Evolutionary conservation across 2,329 filamentous ascomycete species (phyloP).

Genomic region (Ramularia collo-cygni): DNA sequence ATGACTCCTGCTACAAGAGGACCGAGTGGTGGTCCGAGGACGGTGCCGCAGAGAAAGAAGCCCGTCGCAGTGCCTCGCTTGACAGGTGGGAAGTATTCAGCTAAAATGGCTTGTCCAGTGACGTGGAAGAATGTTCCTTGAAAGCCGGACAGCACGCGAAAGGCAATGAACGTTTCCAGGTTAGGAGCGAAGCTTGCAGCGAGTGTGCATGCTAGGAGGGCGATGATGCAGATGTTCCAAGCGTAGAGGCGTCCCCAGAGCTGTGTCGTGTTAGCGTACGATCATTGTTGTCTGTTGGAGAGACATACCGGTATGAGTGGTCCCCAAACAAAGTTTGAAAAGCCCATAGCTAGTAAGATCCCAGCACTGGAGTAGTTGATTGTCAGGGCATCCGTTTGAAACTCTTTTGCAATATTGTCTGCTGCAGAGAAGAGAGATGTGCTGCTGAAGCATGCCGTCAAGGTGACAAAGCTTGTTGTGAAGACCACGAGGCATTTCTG

Average conservation of each 20-base stretch:
- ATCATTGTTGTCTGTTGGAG: not conserved
- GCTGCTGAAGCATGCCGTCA: constrained; percentile 65
- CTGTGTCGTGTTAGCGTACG: constrained; percentile 3
- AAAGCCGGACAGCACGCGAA: constrained; percentile 64
- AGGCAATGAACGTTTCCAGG: constrained; percentile 61
- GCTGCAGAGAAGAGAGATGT: constrained; percentile 65
- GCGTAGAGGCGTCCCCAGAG: constrained; percentile 40
- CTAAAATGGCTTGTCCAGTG: constrained; percentile 61
- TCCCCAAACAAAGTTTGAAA: constrained; percentile 62
- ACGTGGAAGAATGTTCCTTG: constrained; percentile 68
- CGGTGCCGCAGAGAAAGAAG: constrained; percentile 59
- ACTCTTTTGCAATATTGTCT: constrained; percentile 61
- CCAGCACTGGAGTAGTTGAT: constrained; percentile 66
- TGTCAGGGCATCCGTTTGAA: constrained; percentile 55
- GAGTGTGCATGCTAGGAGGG: constrained; percentile 60
- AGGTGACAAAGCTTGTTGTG: constrained; percentile 63
- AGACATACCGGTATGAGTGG: constrained; percentile 46
- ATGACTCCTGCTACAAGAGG: constrained; percentile 66
- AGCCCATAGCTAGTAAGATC: constrained; percentile 63
- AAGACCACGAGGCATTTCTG: constrained; percentile 58
- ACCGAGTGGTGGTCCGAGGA: constrained; percentile 63
- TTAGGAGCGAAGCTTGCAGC: constrained; percentile 65
- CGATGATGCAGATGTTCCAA: constrained; percentile 47
- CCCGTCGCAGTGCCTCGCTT: constrained; percentile 64
- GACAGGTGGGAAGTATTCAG: constrained; percentile 44